Evolutionary conservation across 345 rosid genomes (phyloP), one percentile per base, ranked within the genome.

Genomic region (Nephelium lappaceum): DNA sequence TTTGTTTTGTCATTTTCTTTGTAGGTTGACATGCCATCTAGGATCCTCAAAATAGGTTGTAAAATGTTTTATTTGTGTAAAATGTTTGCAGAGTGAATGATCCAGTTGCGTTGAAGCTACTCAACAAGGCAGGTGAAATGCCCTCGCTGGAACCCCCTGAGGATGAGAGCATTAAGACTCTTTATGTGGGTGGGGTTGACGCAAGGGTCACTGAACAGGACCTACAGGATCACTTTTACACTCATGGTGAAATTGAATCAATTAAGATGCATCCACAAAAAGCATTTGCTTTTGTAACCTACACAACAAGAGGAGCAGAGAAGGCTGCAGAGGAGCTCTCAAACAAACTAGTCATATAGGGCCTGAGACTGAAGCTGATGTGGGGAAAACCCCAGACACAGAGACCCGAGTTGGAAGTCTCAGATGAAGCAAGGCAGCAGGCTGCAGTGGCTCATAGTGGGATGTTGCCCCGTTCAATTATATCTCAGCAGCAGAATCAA

Each of bases 331-430:
- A 88, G 70, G 98, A 93, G 82, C 98, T 95, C 41, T 86, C 96
- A 58, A 93, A 94, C 83, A 92, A 88, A 82, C 87, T 95, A 53
- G 98, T 95, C 23, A 81, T 93, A 77, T 93, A 95, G 68, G 99
- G 98, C 57, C 83, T 93, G 76, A 83, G 99, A 85, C 86, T 95
- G 89, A 95, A 95, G 84, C 89, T 95, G 67, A 92, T 89, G 86
- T 95, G 99, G 98, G 99, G 98, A 60, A 91, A 92, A 76, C 99
- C 98, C 66, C 98, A 92, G 83, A 91, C 82, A 66, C 98, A 95
- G 8, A 93, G 77, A 80, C 93, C 92, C 14, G 97, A 95, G 67
- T 66, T 79, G 24, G 96, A 93, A 79, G 86, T 86, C 78, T 85
- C 91, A 1, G 96, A 92, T 63, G 93, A 85, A 81, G 87, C 90